Evolutionary conservation across 768 basidiomycete species (phyloP).

Genomic region (Boletus speciosus): DNA sequence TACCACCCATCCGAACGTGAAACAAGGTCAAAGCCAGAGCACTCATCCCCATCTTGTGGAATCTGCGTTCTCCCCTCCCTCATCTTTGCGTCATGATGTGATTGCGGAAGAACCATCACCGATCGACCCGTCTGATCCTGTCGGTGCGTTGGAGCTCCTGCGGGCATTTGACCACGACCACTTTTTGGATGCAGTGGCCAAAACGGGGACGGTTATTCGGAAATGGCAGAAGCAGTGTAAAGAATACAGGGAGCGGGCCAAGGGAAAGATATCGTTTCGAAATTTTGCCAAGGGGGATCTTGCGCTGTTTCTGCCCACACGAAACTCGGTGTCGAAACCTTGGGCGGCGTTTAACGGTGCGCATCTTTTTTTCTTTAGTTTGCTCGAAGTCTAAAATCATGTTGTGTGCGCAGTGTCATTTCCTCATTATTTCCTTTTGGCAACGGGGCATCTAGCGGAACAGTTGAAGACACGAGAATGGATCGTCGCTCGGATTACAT

Average conservation of each 20-base stretch:
- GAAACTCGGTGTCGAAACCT: conserved; percentile 88
- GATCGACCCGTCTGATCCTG: conserved; percentile 73
- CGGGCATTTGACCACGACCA: conserved; percentile 79
- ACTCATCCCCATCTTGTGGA: conserved; percentile 40
- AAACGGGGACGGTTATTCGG: conserved; percentile 81
- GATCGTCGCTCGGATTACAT: conserved; percentile 91
- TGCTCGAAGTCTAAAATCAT: neutral
- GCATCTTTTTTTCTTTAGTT: conserved; percentile 17
- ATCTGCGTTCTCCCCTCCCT: conserved; percentile 45
- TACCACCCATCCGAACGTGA: conserved; percentile 48
- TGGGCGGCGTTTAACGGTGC: conserved; percentile 99
- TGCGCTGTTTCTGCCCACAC: conserved; percentile 91
- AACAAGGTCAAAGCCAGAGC: conserved; percentile 36
- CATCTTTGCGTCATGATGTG: conserved; percentile 47
- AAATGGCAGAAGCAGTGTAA: conserved; percentile 99
- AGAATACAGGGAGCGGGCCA: conserved; percentile 91
- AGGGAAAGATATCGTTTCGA: conserved; percentile 93
- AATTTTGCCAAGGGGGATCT: conserved; percentile 95
- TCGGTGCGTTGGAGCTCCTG: conserved; percentile 64
- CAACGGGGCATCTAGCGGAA: conserved; percentile 81
- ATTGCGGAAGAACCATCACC: conserved; percentile 62
- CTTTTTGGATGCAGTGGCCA: conserved; percentile 78
- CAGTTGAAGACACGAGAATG: conserved; percentile 89
- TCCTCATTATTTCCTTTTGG: conserved; percentile 95
- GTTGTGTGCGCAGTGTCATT: conserved; percentile 65